Percentiles rank a stretch among this genome's conserved stretches.
Conservation (phyloP, 306 rosid genomes). For the Castanea crenata region DNA sequence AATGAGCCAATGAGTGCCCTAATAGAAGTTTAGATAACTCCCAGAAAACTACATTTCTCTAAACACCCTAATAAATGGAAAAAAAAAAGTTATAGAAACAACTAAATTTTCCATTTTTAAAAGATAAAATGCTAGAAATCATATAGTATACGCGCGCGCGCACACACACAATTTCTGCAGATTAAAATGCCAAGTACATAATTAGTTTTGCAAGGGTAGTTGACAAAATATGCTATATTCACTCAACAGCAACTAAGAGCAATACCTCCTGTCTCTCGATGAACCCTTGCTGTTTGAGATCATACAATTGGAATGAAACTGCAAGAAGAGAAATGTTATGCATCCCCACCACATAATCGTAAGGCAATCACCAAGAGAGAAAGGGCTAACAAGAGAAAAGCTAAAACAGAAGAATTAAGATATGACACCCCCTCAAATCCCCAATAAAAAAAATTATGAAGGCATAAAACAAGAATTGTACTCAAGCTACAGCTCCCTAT, state of each 20-base stretch:
- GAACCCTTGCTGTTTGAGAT: constrained; percentile 77
- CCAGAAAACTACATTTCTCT: neutral
- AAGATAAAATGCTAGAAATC: neutral
- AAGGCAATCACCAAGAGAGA: constrained; percentile 6
- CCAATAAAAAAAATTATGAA: neutral
- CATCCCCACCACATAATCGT: constrained; percentile 12
- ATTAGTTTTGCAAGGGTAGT: neutral
- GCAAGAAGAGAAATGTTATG: constrained; percentile 41
- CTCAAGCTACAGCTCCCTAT: neutral
- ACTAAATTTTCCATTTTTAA: neutral
- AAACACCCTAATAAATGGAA: neutral
- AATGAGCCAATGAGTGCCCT: neutral
- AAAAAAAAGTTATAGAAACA: neutral
- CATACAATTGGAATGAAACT: constrained; percentile 79
- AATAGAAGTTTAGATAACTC: neutral
- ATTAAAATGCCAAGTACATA: neutral
- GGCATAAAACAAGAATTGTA: neutral
- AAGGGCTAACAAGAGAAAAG: constrained; percentile 5
- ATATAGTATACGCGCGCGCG: neutral
- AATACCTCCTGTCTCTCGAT: constrained; percentile 76
- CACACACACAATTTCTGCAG: neutral
- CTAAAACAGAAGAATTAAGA: constrained; percentile 1
- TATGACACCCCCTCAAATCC: neutral
- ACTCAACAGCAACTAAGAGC: constrained; percentile 5
- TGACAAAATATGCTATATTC: constrained; percentile 19